A percentile compares a stretch with the other conserved stretches of the same genome.
Evolutionary conservation across 805 yeast genomes (phyloP).

Genomic region (Ogataea paraovalis): DNA sequence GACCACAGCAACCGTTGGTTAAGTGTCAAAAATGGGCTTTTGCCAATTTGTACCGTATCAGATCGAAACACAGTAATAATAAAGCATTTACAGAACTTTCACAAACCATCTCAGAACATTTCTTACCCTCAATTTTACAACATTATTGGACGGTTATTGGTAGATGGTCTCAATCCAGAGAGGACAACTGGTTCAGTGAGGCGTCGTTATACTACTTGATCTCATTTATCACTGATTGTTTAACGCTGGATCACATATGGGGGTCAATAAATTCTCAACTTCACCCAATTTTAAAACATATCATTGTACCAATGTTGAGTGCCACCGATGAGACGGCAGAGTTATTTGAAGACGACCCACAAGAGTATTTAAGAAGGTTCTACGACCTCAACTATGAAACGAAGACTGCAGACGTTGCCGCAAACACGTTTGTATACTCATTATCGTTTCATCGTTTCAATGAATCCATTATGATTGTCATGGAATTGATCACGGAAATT

Average conservation of each 20-base stretch:
- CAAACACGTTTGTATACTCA: conserved; percentile 37
- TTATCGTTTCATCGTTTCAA: conserved; percentile 15
- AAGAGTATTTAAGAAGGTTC: conserved; percentile 74
- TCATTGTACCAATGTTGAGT: conserved; percentile 72
- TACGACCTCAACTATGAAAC: conserved; percentile 52
- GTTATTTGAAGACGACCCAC: conserved; percentile 80
- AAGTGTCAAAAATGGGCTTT: conserved; percentile 83
- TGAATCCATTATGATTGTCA: conserved; percentile 49
- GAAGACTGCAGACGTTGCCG: conserved; percentile 47
- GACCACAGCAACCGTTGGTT: conserved; percentile 47
- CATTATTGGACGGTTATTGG: conserved; percentile 60
- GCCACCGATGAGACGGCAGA: conserved; percentile 67
- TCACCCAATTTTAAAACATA: conserved; percentile 60
- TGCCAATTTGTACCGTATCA: conserved; percentile 67
- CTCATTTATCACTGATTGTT: conserved; percentile 54
- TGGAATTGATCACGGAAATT: conserved; percentile 48
- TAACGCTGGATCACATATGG: conserved; percentile 60
- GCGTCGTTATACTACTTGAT: conserved; percentile 61
- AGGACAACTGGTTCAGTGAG: conserved; percentile 57
- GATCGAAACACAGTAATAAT: conserved; percentile 49
- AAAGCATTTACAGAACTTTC: conserved; percentile 9
- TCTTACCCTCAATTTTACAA: conserved; percentile 66
- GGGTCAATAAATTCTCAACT: conserved; percentile 57
- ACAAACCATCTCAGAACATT: conserved; percentile 45
- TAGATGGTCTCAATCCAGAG: conserved; percentile 53